Evolutionary conservation across 768 basidiomycete species (phyloP).

Genomic region (Dacryopinax primogenitus): DNA sequence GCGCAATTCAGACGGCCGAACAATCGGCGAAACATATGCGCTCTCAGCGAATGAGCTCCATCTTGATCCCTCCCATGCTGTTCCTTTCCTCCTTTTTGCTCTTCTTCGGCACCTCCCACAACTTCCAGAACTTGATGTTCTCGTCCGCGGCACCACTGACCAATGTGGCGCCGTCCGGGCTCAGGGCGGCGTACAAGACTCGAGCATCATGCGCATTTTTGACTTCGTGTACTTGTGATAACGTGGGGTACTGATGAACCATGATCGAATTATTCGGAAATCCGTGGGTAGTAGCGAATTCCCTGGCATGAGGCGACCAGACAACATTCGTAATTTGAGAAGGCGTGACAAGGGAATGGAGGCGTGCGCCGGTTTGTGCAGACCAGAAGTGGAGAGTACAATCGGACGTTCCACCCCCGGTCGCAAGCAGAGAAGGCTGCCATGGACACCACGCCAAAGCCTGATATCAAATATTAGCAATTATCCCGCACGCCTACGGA

Average conservation of each 20-base stretch:
- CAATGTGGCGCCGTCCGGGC: constrained; percentile 82
- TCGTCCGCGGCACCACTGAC: constrained; percentile 90
- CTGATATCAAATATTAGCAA: constrained; percentile 29
- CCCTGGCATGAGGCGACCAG: constrained; percentile 78
- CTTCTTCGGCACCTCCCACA: constrained; percentile 29
- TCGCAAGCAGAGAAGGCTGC: constrained; percentile 81
- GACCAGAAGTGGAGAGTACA: constrained; percentile 86
- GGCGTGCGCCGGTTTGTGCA: constrained; percentile 77
- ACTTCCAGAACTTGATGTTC: constrained; percentile 88
- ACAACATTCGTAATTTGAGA: constrained; percentile 86
- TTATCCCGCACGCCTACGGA: not conserved
- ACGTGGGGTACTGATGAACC: constrained; percentile 73
- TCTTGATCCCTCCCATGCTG: constrained; percentile 10
- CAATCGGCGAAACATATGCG: constrained; percentile 22
- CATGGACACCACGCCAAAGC: constrained; percentile 96
- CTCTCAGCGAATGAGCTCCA: constrained; percentile 10
- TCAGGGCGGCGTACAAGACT: constrained; percentile 70
- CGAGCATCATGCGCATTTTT: constrained; percentile 87
- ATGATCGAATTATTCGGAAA: constrained; percentile 79
- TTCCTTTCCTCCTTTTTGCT: constrained; percentile 18
- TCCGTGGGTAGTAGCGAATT: constrained; percentile 84
- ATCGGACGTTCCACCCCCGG: constrained; percentile 91
- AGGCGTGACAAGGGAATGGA: constrained; percentile 74
- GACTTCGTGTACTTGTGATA: constrained; percentile 72
- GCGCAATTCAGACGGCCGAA: constrained; percentile 35